phyloP scores from a whole-genome alignment of 257 asterid genomes.

The Buddleja alternifolia region DNA sequence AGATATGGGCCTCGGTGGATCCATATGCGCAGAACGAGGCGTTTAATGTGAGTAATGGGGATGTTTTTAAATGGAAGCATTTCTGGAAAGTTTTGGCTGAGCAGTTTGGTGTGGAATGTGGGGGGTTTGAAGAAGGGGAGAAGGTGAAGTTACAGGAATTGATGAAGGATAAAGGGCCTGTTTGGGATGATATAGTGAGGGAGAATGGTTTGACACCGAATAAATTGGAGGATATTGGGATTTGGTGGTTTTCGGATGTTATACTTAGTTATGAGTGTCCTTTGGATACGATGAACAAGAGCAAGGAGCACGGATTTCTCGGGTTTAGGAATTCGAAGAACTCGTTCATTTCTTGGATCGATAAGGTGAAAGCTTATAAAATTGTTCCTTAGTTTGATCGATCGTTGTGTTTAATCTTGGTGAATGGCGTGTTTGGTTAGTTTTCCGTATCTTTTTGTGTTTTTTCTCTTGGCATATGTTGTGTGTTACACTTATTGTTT shows the following conservation, averaged over 20 bases:
- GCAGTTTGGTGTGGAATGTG: constrained; percentile 72
- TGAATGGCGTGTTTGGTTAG: not conserved
- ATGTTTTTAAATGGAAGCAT: constrained; percentile 92
- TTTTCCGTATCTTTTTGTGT: not conserved
- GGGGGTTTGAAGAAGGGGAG: constrained; percentile 63
- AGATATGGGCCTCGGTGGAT: constrained; percentile 95
- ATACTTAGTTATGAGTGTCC: constrained; percentile 21
- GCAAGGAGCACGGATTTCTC: constrained; percentile 92
- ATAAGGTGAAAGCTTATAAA: constrained; percentile 76
- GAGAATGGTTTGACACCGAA: constrained; percentile 61
- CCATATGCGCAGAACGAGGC: constrained; percentile 91
- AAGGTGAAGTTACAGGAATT: constrained; percentile 48
- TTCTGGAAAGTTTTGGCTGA: constrained; percentile 88
- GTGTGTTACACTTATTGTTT: not conserved
- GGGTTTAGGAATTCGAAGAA: constrained; percentile 89
- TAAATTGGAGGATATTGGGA: constrained; percentile 74
- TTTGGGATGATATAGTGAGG: constrained; percentile 85
- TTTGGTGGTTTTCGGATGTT: constrained; percentile 80
- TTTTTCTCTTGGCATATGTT: not conserved
- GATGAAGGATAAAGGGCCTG: constrained; percentile 80
- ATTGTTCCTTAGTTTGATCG: constrained; percentile 59
- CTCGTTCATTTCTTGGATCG: constrained; percentile 80
- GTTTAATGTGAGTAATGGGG: constrained; percentile 89
- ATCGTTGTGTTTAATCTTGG: not conserved
- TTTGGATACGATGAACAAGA: constrained; percentile 89